Evolutionary conservation across 352 stramenopile species (phyloP).

Genomic region (Elongisporangium prolatum): DNA sequence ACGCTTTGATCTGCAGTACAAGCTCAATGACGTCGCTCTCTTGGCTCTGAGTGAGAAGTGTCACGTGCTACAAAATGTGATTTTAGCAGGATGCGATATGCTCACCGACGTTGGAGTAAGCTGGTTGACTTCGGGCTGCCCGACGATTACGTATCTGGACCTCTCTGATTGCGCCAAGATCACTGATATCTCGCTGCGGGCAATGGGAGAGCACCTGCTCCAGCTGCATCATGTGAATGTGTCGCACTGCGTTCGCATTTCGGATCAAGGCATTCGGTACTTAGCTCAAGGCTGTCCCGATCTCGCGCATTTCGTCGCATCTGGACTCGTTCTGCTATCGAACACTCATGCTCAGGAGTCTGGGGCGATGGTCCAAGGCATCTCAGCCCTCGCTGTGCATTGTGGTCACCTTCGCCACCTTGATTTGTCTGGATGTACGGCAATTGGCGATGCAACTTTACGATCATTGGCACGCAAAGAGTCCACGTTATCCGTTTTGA

Average conservation of each 20-base stretch:
- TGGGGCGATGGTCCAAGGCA: conserved; percentile 10
- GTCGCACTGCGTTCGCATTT: conserved; percentile 38
- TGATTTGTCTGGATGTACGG: conserved; percentile 42
- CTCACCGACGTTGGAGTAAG: conserved; percentile 90
- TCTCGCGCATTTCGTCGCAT: conserved; percentile 34
- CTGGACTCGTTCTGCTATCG: conserved; percentile 36
- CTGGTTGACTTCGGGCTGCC: conserved; percentile 84
- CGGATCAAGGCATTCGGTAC: conserved; percentile 48
- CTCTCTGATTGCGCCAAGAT: conserved; percentile 83
- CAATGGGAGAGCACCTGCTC: conserved; percentile 74
- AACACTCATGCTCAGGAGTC: conserved; percentile 13
- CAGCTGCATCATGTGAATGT: conserved; percentile 50
- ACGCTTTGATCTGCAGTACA: conserved; percentile 87
- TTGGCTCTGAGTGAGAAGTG: conserved; percentile 75
- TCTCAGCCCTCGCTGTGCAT: conserved; percentile 26
- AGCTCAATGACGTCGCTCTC: conserved; percentile 89
- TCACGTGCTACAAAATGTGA: conserved; percentile 36
- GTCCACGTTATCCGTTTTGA: conserved; percentile 10
- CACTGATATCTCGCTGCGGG: conserved; percentile 81
- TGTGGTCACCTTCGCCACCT: conserved; percentile 39
- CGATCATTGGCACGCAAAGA: conserved; percentile 12
- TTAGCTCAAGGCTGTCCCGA: conserved; percentile 42
- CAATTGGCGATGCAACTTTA: conserved; percentile 37
- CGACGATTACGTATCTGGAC: conserved; percentile 79
- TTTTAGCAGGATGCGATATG: conserved; percentile 84